Evolutionary conservation across 2,329 filamentous ascomycete species (phyloP).

Genomic region (Cladosporium phlei): DNA sequence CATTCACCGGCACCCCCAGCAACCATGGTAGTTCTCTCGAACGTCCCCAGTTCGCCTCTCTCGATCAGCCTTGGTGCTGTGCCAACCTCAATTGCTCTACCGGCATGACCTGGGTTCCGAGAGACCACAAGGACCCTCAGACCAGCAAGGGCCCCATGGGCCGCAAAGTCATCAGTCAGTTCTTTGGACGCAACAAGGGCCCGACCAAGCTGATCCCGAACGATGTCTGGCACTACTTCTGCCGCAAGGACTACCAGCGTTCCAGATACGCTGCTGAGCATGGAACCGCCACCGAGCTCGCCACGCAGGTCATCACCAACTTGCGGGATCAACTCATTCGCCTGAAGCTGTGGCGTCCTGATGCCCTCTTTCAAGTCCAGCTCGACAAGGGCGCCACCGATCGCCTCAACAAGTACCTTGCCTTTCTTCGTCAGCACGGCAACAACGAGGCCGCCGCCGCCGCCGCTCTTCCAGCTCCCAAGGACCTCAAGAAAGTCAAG

Average conservation of each 20-base stretch:
- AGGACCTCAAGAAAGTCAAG: constrained; percentile 17
- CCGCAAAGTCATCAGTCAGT: constrained; percentile 73
- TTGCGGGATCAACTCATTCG: constrained; percentile 25
- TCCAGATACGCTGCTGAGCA: constrained; percentile 22
- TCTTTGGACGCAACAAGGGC: constrained; percentile 78
- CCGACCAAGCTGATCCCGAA: constrained; percentile 67
- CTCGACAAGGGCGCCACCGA: constrained; percentile 23
- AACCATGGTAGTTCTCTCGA: constrained; percentile 9
- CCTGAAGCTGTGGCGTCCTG: constrained; percentile 29
- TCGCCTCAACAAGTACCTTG: constrained; percentile 22
- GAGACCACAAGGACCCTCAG: constrained; percentile 14
- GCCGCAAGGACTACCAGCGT: constrained; percentile 79
- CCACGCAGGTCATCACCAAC: constrained; percentile 15
- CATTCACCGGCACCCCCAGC: constrained; percentile 3
- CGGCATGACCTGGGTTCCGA: constrained; percentile 20
- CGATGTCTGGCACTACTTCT: constrained; percentile 69
- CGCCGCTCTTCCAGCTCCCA: constrained; percentile 14
- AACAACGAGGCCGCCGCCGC: constrained; percentile 16
- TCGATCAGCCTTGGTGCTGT: constrained; percentile 18
- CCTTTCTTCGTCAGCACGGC: constrained; percentile 19
- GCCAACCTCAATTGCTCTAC: constrained; percentile 19
- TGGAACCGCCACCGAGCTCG: constrained; percentile 1
- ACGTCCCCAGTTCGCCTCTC: constrained; percentile 5
- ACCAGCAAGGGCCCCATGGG: constrained; percentile 13
- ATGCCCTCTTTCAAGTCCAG: constrained; percentile 27